Percentiles rank a stretch among this genome's conserved stretches.
These are phyloP conservation scores for Colletotrichum liriopes DNA, from an alignment of 2,329 filamentous ascomycete genomes.

Conservation along the genomic window DNA sequence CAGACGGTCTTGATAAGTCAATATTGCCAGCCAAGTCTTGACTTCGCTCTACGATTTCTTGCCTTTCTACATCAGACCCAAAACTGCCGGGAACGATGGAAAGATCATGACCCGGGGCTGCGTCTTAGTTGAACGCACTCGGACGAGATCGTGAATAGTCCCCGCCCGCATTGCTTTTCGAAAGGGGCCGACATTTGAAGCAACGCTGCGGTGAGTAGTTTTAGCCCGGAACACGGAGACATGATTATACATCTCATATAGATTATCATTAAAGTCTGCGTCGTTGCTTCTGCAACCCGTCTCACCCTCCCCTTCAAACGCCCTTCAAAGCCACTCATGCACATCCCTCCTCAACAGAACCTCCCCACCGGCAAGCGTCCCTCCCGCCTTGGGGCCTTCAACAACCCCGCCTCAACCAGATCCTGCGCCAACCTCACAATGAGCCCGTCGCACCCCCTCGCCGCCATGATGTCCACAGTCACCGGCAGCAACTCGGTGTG, in stretches of 20 bases:
- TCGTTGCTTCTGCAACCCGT: neutral
- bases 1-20: too few species aligned
- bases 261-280: neutral
- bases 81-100: too few species aligned
- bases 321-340: slow-evolving; percentile 24
- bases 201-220: neutral
- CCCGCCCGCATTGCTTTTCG: neutral
- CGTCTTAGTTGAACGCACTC: neutral
- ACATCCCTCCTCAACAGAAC: slow-evolving; percentile 45
- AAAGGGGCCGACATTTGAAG: neutral
- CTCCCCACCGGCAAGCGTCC: slow-evolving; percentile 47
- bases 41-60: too few species aligned
- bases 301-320: neutral
- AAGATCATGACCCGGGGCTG: neutral
- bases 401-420: slow-evolving; percentile 63
- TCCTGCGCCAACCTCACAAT: slow-evolving; percentile 68
- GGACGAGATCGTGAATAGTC: neutral
- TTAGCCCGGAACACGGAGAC: neutral
- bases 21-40: too few species aligned
- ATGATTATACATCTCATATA: neutral
- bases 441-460: slow-evolving; percentile 74
- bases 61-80: too few species aligned
- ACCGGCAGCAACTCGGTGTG: slow-evolving; percentile 69
- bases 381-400: slow-evolving; percentile 62
- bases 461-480: slow-evolving; percentile 70